Evolutionary conservation across 2,329 filamentous ascomycete species (phyloP), one percentile per base, ranked within the genome.

Genomic region (Leptographium radiaticola): DNA sequence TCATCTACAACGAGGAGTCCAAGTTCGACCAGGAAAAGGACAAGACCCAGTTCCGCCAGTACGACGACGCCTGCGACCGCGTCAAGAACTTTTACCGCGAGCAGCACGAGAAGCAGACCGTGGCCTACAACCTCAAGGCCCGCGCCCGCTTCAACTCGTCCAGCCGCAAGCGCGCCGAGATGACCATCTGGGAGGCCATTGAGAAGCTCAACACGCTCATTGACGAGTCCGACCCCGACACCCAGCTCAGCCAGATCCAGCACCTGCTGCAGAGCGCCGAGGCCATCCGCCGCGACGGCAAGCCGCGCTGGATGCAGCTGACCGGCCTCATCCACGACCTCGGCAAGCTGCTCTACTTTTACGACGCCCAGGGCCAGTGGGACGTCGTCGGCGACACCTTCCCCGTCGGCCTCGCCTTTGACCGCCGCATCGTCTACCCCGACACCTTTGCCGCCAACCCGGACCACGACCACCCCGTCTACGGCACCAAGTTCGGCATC

Each of bases 201-300:
- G 87, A 94, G 77, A 90, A 89, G 70, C 83, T 95, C 64, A 88
- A 95, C 76, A 89, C 86, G 0, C 78, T 95, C 52, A 86, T 95
- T 67, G 89, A 95, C 70, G 87, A 94, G 70, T 89, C 84, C 20
- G 89, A 95, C 71, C 89, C 89, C 1, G 89, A 95, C 71, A 95
- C 89, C 47, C 81, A 80, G 49, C 82, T 95, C 58, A 85, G 82
- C 33, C 89, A 95, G 72, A 94, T 95, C 65, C 86, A 94, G 70
- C 89, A 95, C 69, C 77, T 95, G 34, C 79, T 95, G 16, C 89
- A 95, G 68, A 84, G 86, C 18, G 89, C 89, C 52, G 89, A 95
- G 70, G 89, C 89, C 15, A 93, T 95, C 65, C 85, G 89, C 34
- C 81, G 86, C 49, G 89, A 95, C 66, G 84, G 85, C 65, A 87